Evolutionary conservation across 2,329 filamentous ascomycete species (phyloP), one percentile per base, ranked within the genome.

Genomic region (Cladosporium austrohemisphaericum): DNA sequence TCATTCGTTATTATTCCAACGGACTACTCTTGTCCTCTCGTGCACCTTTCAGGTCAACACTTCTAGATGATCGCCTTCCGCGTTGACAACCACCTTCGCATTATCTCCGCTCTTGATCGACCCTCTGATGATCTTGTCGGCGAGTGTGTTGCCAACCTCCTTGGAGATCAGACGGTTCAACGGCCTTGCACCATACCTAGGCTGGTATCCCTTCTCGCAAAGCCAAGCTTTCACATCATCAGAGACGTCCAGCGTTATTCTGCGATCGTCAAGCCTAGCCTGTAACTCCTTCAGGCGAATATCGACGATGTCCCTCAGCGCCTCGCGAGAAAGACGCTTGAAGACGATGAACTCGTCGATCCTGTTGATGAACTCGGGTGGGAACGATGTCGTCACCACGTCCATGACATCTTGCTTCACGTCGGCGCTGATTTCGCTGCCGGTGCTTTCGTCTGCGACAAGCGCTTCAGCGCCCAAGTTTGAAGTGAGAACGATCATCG

Each of bases 291-390:
- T 80, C 40, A 97, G 76, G 25, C 93, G 82, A 55, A 97, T 96
- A 62, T 97, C 89, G 41, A 96, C 90, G 56, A 97, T 97, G 63
- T 95, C 91, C 23, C 89, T 79, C 50, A 97, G 78, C 13, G 92
- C 91, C 14, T 77, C 74, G 23, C 78, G 78, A 1, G 88, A 88
- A 2, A 97, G 79, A 7, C 92, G 81, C 70, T 91, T 92, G 77
- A 97, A 97, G 63, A 97, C 75, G 66, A 97, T 96, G 72, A 97
- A 96, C 53, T 94, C 92, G 68, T 97, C 92, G 55, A 97, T 89
- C 16, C 93, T 82, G 72, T 98, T 97, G 56, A 97, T 79, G 76
- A 97, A 98, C 66, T 97, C 93, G 3, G 93, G 93, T 4, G 92
- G 83, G 65, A 96, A 85, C 1, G 76, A 71, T 7, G 76, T 69